Percentiles rank a stretch among this genome's conserved stretches.
These are phyloP conservation scores for Xylariaceae sp. DNA, from an alignment of 2,329 filamentous ascomycete species.

Conservation along the genomic window DNA sequence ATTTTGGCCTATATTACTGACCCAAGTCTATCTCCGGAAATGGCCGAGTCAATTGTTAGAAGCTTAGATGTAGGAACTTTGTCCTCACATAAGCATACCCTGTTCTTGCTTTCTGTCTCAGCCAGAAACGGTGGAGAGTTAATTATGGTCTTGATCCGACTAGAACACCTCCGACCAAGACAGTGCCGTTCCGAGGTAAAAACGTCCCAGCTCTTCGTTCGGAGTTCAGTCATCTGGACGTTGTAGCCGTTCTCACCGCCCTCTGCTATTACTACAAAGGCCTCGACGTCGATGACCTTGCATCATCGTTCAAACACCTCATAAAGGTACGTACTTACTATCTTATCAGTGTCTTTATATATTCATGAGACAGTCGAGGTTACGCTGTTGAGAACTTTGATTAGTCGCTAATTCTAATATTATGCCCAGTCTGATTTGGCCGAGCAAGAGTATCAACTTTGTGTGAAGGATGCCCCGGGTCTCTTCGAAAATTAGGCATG, in stretches of 20 bases:
- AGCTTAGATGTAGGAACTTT: slow-evolving; percentile 31
- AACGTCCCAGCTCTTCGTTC: slow-evolving; percentile 53
- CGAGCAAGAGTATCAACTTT: slow-evolving; percentile 47
- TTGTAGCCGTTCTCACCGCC: slow-evolving; percentile 54
- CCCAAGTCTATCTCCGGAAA: slow-evolving; percentile 13
- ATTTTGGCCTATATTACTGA: slow-evolving; percentile 46
- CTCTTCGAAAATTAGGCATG: slow-evolving; percentile 39
- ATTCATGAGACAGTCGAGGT: too few relatives aligned
- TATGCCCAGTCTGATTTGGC: slow-evolving; percentile 57
- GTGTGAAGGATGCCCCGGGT: slow-evolving; percentile 38
- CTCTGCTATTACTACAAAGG: slow-evolving; percentile 58
- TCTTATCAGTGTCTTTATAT: too few relatives aligned
- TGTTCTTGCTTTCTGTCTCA: slow-evolving; percentile 52
- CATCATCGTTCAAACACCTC: slow-evolving; percentile 45
- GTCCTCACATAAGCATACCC: slow-evolving; percentile 55
- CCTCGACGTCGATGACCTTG: slow-evolving; percentile 49
- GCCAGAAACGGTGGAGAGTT: slow-evolving; percentile 61
- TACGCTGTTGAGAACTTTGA: too few relatives aligned
- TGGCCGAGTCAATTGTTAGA: slow-evolving; percentile 38
- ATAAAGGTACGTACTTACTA: too few relatives aligned
- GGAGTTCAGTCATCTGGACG: slow-evolving; percentile 63
- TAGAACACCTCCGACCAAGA: slow-evolving; percentile 40
- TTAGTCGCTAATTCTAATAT: too few relatives aligned
- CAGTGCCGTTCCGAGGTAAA: slow-evolving; percentile 61
- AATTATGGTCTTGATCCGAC: slow-evolving; percentile 57